These are phyloP conservation scores for Metschnikowia gruessii DNA, from an alignment of 805 yeast species.

Conservation along the genomic window DNA sequence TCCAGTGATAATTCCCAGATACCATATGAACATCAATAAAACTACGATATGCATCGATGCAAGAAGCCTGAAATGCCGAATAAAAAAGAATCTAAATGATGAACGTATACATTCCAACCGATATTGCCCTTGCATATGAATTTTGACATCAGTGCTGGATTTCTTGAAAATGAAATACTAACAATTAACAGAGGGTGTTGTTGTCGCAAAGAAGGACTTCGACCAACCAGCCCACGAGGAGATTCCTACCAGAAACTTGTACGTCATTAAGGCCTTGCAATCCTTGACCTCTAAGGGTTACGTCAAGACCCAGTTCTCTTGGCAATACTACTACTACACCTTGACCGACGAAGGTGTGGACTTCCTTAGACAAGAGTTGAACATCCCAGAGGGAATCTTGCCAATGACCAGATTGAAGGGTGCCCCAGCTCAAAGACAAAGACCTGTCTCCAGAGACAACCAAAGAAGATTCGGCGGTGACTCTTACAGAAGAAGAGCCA, in stretches of 20 bases:
- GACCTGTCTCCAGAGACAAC: slow-evolving; percentile 39
- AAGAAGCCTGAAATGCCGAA: too few species aligned
- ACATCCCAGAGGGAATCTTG: slow-evolving; percentile 97
- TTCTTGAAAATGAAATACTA: slow-evolving; percentile 13
- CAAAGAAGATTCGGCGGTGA: slow-evolving; percentile 44
- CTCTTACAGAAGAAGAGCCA: slow-evolving; percentile 62
- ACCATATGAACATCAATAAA: too few species aligned
- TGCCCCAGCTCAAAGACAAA: slow-evolving; percentile 79
- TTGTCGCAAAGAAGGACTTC: slow-evolving; percentile 99
- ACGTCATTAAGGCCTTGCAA: slow-evolving; percentile 97
- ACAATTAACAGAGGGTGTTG: slow-evolving; percentile 83
- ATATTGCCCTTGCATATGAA: too few species aligned
- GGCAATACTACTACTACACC: slow-evolving; percentile 99
- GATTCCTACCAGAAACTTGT: slow-evolving; percentile 96
- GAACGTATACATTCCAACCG: too few species aligned
- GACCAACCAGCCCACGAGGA: slow-evolving; percentile 97
- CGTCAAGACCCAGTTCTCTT: slow-evolving; percentile 99
- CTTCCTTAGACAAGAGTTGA: slow-evolving; percentile 95
- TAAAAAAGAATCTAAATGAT: too few species aligned
- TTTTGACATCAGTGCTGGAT: neutral
- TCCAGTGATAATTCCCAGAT: too few species aligned
- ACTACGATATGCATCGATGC: too few species aligned
- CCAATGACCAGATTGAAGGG: slow-evolving; percentile 97
- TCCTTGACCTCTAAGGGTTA: slow-evolving; percentile 97
- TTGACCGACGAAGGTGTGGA: slow-evolving; percentile 99